Evolutionary conservation across 2,329 filamentous ascomycete genomes (phyloP), one percentile per base, ranked within the genome.

Genomic region (Monilinia polystroma): DNA sequence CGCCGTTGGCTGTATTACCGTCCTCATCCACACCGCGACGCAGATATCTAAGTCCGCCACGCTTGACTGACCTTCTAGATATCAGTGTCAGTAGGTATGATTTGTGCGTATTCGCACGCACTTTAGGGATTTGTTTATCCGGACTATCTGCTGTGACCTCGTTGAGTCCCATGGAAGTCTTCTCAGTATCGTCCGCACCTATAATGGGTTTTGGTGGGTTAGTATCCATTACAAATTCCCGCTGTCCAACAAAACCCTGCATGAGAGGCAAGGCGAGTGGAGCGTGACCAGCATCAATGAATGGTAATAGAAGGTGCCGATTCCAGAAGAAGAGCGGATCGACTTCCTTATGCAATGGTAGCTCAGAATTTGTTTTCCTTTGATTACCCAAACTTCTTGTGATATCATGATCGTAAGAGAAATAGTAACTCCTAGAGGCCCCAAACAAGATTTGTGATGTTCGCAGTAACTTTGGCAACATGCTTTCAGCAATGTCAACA

Each of bases 281-380:
- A 72, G 92, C 86, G 29, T 91, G 86, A 0, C 90, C 88, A n/a
- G 85, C 83, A 23, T 90, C 84, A 58, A 92, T 85, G 69, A 99
- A 93, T 0, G 90, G 88, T 38, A 84, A 79, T 35, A 91, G 80
- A 18, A 97, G 83, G 75, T 92, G 83, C 35, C 84, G 84, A 74
- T 99, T 99, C 94, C 95, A 99, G 77, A 97, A 98, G 78, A 90
- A 98, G 75, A 88, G 78, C 43, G 86, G 84, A 76, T 97, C 92
- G 29, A 89, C 92, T 67, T 86, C 83, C 70, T 86, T 86, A 76
- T 92, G 85, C 4, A 97, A 80, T 7, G 93, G 88, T 5, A 85
- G 72, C 56, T 83, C 82, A 18, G 80, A 78, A 55, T 78, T 77
- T 72, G 81, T 78, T 49, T 77, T 76, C 63, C 77, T 76, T 4